phyloP scores from a whole-genome alignment of 768 basidiomycete genomes.

The Rhizopogon vesiculosus region DNA sequence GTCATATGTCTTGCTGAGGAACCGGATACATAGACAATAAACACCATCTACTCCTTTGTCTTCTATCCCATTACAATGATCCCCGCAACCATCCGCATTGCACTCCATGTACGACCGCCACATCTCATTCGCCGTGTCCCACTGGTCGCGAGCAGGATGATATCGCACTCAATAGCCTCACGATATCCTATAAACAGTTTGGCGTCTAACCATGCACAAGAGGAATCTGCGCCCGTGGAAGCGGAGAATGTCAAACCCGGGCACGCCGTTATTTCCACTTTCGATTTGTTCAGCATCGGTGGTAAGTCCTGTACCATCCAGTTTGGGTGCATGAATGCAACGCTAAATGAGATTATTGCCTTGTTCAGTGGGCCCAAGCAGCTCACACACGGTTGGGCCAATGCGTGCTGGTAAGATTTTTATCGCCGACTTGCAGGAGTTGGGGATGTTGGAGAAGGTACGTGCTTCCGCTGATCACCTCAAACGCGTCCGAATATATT shows the following conservation, averaged over 20 bases:
- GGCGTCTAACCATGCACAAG: background rate
- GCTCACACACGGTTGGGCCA: conserved; percentile 70
- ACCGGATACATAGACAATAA: background rate
- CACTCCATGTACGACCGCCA: conserved; percentile 1
- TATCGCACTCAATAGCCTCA: conserved; percentile 9
- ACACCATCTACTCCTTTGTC: background rate
- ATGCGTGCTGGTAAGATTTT: conserved; percentile 94
- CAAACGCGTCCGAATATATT: background rate
- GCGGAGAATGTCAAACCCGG: conserved; percentile 39
- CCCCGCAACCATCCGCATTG: conserved; percentile 1
- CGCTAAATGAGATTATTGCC: conserved; percentile 1
- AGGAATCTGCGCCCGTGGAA: conserved; percentile 5
- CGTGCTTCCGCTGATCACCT: conserved; percentile 6
- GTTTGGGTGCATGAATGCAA: background rate
- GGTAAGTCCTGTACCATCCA: conserved; percentile 38
- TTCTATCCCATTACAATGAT: conserved; percentile 5
- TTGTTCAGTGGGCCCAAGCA: conserved; percentile 54
- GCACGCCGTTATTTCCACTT: conserved; percentile 91
- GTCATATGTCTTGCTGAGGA: background rate
- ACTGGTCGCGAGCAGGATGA: conserved; percentile 7
- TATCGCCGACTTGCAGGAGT: conserved; percentile 65
- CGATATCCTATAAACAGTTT: conserved; percentile 6
- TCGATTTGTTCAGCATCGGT: conserved; percentile 90
- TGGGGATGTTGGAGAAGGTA: conserved; percentile 68
- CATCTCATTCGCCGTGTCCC: background rate